These are phyloP conservation scores for Fusarium longipes DNA, from an alignment of 2,329 filamentous ascomycete species.

Conservation along the genomic window DNA sequence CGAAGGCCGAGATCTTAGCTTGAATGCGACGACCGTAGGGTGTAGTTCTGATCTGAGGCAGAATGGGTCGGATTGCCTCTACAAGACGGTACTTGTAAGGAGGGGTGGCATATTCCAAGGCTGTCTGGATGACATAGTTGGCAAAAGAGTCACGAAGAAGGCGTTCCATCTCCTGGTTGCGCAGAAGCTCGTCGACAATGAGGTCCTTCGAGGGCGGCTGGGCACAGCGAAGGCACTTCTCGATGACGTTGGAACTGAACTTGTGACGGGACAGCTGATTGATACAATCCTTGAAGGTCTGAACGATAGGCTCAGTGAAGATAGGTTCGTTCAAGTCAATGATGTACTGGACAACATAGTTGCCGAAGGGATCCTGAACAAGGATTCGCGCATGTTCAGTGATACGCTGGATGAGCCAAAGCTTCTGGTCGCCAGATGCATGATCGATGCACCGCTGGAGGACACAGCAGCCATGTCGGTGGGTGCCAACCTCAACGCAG, in stretches of 20 bases:
- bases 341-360: constrained; percentile 99
- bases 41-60: constrained; percentile 87
- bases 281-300: constrained; percentile 80
- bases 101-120: constrained; percentile 83
- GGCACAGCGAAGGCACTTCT: constrained; percentile 92
- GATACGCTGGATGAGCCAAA: constrained; percentile 86
- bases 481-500: constrained; percentile 92
- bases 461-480: constrained; percentile 97
- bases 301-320: constrained; percentile 90
- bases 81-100: constrained; percentile 80
- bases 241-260: constrained; percentile 98
- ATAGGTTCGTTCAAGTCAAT: constrained; percentile 88
- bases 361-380: constrained; percentile 96
- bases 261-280: constrained; percentile 88
- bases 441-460: constrained; percentile 98
- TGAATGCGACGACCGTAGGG: constrained; percentile 95
- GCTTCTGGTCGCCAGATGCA: constrained; percentile 88
- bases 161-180: constrained; percentile 81
- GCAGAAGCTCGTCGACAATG: constrained; percentile 85
- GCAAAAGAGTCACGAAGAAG: constrained; percentile 92
- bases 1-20: constrained; percentile 80
- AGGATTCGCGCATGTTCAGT: constrained; percentile 88
- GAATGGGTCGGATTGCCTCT: constrained; percentile 84
- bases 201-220: constrained; percentile 78
- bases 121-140: constrained; percentile 98